phyloP scores from a whole-genome alignment of 441 rosid species.

The Gossypium gossypioides region DNA sequence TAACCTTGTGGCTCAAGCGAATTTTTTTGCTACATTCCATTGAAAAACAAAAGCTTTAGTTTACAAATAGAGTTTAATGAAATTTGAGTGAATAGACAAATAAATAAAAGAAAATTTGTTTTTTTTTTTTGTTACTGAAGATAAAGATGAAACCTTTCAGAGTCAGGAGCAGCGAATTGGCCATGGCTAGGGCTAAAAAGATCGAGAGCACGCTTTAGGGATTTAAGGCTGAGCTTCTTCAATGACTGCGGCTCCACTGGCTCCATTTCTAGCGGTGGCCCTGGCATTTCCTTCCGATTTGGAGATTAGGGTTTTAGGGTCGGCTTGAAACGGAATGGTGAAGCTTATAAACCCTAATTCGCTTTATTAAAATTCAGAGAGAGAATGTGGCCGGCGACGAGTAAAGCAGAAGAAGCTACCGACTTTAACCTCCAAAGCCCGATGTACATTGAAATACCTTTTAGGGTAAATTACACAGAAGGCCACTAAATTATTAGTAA shows the following conservation, averaged over 20 bases:
- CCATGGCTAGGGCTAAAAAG: slow-evolving; percentile 73
- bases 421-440: not conserved
- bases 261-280: slow-evolving; percentile 56
- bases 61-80: slow-evolving; percentile 6
- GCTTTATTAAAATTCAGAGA: not conserved
- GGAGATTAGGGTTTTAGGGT: not conserved
- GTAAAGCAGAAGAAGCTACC: not conserved
- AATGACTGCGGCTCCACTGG: slow-evolving; percentile 83
- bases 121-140: not conserved
- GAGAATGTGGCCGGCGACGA: not conserved
- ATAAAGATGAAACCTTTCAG: slow-evolving; percentile 47
- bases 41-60: not conserved
- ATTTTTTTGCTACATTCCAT: slow-evolving; percentile 52
- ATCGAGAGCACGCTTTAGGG: slow-evolving; percentile 76
- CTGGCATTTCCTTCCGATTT: slow-evolving; percentile 30
- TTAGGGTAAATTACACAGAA: no score
- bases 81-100: not conserved
- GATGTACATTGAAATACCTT: no score
- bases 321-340: not conserved
- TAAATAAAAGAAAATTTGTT: not conserved
- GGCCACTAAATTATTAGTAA: no score
- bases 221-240: slow-evolving; percentile 80
- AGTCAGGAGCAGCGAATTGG: slow-evolving; percentile 64
- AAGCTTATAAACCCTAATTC: not conserved
- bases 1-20: slow-evolving; percentile 81